These are phyloP conservation scores for Candida buenavistaensis DNA, from an alignment of 1,139 yeast genomes.

Conservation along the genomic window DNA sequence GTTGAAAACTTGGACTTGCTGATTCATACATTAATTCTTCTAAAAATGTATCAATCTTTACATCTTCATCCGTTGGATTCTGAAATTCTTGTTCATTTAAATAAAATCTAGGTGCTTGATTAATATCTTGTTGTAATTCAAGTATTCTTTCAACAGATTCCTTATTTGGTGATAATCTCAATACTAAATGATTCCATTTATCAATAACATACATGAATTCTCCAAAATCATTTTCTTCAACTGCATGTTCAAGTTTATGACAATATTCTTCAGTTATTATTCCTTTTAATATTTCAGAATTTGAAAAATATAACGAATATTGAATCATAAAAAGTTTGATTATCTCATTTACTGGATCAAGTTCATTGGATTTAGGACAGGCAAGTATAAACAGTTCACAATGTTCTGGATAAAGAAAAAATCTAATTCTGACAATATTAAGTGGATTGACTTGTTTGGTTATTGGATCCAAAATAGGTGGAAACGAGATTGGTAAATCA, in stretches of 20 bases:
- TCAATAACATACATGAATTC: constrained; percentile 39
- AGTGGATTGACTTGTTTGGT: constrained; percentile 25
- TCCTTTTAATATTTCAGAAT: constrained; percentile 34
- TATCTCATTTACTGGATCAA: constrained; percentile 74
- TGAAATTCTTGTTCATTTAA: constrained; percentile 19
- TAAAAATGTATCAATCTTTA: constrained; percentile 26
- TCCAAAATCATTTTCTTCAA: constrained; percentile 34
- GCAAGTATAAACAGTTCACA: constrained; percentile 42
- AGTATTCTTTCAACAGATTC: constrained; percentile 11
- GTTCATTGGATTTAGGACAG: constrained; percentile 52
- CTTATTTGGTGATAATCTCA: constrained; percentile 33
- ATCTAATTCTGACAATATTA: constrained; percentile 37
- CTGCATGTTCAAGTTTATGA: constrained; percentile 28
- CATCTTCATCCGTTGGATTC: constrained; percentile 20
- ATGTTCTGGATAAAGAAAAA: constrained; percentile 43
- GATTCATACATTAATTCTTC: constrained; percentile 22
- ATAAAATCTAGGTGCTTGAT: constrained; percentile 30
- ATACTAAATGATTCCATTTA: constrained; percentile 44
- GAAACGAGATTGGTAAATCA: constrained; percentile 38
- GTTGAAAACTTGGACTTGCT: constrained; percentile 15
- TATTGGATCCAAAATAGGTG: constrained; percentile 25
- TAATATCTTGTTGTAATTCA: constrained; percentile 26
- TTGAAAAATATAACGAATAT: constrained; percentile 42
- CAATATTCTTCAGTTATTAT: constrained; percentile 38
- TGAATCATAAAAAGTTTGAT: constrained; percentile 52